Evolutionary conservation across 2,329 filamentous ascomycete genomes (phyloP).

Genomic region (Ceratocystis eucalypticola): DNA sequence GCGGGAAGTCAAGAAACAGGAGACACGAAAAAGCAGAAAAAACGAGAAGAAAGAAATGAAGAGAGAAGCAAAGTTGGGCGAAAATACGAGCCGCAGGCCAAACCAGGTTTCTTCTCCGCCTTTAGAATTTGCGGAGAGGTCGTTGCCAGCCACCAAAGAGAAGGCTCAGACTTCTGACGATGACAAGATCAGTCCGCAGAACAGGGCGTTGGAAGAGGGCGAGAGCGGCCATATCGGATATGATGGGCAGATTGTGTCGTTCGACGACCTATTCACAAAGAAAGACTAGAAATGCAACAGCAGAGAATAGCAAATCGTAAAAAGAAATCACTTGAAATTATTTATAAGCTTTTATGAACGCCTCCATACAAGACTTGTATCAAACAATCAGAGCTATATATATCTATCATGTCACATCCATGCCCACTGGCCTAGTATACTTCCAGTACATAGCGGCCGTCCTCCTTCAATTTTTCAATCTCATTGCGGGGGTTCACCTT

Average conservation of each 20-base stretch:
- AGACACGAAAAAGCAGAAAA: neutral
- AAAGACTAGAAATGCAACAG: neutral
- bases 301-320: neutral
- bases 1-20: neutral
- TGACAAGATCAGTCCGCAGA: slow-evolving; percentile 24
- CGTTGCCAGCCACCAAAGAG: neutral
- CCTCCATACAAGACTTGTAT: neutral
- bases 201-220: slow-evolving; percentile 12
- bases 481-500: slow-evolving; percentile 79
- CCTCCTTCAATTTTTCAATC: slow-evolving; percentile 96
- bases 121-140: too few species aligned
- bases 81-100: neutral
- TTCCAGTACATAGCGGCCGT: slow-evolving; percentile 85
- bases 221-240: slow-evolving; percentile 26
- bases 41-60: neutral
- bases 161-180: slow-evolving; percentile 23
- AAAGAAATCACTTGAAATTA: neutral
- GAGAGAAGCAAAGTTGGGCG: neutral
- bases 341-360: neutral
- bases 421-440: slow-evolving; percentile 54
- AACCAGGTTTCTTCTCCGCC: too few species aligned
- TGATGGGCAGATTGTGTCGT: slow-evolving; percentile 25
- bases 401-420: neutral
- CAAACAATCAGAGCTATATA: neutral
- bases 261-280: slow-evolving; percentile 26